Conservation (phyloP, 345 rosid genomes). For the Theobroma cacao region DNA sequence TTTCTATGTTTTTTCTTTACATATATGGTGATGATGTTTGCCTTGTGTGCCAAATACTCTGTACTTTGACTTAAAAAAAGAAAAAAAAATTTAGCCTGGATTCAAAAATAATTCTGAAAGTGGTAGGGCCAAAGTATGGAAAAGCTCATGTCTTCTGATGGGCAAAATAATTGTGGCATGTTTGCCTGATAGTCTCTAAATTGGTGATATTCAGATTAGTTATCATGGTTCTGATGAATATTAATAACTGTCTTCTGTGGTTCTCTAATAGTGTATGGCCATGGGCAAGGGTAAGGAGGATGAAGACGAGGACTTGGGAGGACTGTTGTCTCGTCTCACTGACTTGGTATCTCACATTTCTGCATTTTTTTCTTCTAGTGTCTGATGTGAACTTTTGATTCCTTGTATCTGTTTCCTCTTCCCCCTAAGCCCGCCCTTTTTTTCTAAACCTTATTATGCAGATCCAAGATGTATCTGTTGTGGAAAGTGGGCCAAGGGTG, state of each 20-base stretch:
- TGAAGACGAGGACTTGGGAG: constrained; percentile 61
- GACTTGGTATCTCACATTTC: constrained; percentile 41
- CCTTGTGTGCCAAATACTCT: no score
- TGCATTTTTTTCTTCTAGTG: neutral
- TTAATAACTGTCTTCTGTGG: neutral
- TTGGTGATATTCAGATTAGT: neutral
- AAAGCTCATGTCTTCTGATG: no score
- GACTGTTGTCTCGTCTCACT: constrained; percentile 55
- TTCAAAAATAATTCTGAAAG: no score
- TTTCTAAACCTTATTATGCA: constrained; percentile 18
- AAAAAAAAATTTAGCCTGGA: no score
- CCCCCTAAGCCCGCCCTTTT: neutral
- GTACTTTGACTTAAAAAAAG: no score
- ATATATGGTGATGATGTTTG: no score
- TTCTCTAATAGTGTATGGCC: constrained; percentile 64
- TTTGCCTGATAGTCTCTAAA: neutral
- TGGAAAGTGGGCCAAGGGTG: constrained; percentile 69
- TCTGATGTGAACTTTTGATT: neutral
- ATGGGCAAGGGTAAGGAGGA: constrained; percentile 41
- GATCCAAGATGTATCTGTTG: constrained; percentile 59
- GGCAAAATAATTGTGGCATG: neutral
- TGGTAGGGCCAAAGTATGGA: no score
- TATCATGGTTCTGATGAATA: neutral
- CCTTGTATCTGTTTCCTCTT: neutral
- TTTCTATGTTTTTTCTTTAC: no score